These are phyloP conservation scores for Ceratocystis lukuohia DNA, from an alignment of 2,329 filamentous ascomycete genomes.

Conservation along the genomic window DNA sequence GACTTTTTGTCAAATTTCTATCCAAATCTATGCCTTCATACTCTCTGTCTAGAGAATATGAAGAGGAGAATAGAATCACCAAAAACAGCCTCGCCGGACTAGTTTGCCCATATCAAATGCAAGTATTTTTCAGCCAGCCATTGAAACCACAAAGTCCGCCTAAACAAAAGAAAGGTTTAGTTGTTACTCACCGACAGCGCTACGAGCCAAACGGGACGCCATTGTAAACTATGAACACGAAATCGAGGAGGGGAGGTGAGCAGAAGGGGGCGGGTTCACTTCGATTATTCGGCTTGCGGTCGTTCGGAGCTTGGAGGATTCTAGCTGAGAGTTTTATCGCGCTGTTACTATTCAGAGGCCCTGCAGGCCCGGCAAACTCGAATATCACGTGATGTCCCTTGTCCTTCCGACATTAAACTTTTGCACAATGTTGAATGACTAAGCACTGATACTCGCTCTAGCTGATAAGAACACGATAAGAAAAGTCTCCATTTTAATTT, in stretches of 20 bases:
- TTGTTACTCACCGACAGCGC: constrained; percentile 71
- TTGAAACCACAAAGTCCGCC: neutral
- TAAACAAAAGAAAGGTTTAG: neutral
- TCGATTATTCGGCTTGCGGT: constrained; percentile 29
- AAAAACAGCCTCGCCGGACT: neutral
- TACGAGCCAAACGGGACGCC: constrained; percentile 95
- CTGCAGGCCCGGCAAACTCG: constrained; percentile 27
- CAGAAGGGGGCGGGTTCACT: constrained; percentile 26
- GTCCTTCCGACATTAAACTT: constrained; percentile 17
- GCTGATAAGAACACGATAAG: constrained; percentile 8
- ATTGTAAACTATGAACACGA: constrained; percentile 50
- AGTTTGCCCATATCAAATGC: neutral
- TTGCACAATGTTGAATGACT: neutral
- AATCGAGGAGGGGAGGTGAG: constrained; percentile 25
- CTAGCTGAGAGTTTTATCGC: constrained; percentile 36
- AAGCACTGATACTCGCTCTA: neutral
- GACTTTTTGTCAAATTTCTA: neutral
- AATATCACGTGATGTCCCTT: constrained; percentile 28
- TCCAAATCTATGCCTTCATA: neutral
- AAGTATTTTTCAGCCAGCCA: neutral
- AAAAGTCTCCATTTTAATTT: constrained; percentile 22
- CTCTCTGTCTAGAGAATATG: neutral
- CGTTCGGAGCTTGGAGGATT: constrained; percentile 32
- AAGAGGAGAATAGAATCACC: neutral
- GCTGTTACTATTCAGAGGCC: constrained; percentile 23